Evolutionary conservation across 441 rosid genomes (phyloP).

Genomic region (Brassica hybrid): DNA sequence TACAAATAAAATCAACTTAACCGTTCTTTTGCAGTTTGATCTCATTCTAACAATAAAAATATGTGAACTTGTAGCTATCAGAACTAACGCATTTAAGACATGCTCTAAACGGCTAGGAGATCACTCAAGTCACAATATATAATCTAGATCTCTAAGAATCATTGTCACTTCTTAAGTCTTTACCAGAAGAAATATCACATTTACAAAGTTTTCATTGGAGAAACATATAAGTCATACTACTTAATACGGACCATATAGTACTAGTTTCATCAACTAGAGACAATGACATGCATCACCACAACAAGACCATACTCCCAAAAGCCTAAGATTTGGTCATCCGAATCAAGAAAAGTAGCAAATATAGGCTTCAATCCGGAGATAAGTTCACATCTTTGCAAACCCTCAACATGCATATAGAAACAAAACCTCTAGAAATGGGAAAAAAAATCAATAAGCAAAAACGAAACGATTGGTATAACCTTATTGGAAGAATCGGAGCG

Average conservation of each 20-base stretch:
- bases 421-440: neutral
- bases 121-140: neutral
- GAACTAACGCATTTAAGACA: neutral
- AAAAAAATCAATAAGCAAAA: neutral
- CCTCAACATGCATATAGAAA: neutral
- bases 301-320: neutral
- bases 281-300: neutral
- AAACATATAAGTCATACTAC: constrained; percentile 7
- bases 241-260: neutral
- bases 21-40: neutral
- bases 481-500: constrained; percentile 64
- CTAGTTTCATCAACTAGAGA: neutral
- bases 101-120: neutral
- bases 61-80: constrained; percentile 3
- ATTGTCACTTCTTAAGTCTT: neutral
- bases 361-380: neutral
- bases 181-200: neutral
- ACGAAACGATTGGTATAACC: constrained; percentile 40
- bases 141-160: neutral
- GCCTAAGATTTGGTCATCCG: neutral
- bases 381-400: neutral
- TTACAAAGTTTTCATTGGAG: neutral
- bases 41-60: constrained; percentile 10
- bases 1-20: neutral
- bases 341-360: neutral